Percentiles rank a stretch among this genome's conserved stretches.
Evolutionary conservation across 768 basidiomycete genomes (phyloP).

Genomic region (Collybiopsis confluens): DNA sequence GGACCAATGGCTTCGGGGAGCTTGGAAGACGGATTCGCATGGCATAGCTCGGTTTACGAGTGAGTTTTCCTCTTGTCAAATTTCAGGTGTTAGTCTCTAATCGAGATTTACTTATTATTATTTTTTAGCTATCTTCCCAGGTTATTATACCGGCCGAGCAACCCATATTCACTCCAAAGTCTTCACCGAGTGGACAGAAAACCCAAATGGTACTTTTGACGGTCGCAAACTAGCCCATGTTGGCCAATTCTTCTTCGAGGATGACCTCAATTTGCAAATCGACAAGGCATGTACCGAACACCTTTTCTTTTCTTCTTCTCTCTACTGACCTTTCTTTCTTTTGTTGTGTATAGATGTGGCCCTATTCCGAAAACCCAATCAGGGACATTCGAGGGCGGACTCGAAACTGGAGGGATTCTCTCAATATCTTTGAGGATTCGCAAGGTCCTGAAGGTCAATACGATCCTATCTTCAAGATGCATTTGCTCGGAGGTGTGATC

Average conservation of each 20-base stretch:
- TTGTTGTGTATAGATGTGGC: conserved; percentile 44
- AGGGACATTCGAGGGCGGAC: conserved; percentile 42
- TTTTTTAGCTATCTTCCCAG: conserved; percentile 44
- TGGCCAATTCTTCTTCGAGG: conserved; percentile 57
- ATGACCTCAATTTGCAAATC: conserved; percentile 43
- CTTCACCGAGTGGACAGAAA: conserved; percentile 42
- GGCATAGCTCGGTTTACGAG: conserved; percentile 53
- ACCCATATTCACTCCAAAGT: conserved; percentile 54
- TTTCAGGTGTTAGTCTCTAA: not conserved
- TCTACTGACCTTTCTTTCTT: not conserved
- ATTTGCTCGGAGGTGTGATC: conserved; percentile 47
- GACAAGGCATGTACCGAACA: conserved; percentile 32
- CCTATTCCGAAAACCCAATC: conserved; percentile 48
- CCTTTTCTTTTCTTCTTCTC: not conserved
- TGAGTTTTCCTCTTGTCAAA: conserved; percentile 20
- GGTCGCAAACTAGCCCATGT: conserved; percentile 41
- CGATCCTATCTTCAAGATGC: conserved; percentile 48
- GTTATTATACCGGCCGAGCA: conserved; percentile 54
- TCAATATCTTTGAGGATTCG: conserved; percentile 51
- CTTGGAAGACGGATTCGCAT: conserved; percentile 49
- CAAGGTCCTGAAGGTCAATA: conserved; percentile 46
- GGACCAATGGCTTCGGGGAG: conserved; percentile 49
- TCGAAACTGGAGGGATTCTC: conserved; percentile 47
- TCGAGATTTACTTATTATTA: not conserved
- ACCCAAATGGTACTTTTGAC: conserved; percentile 41